Base-by-base conservation (phyloP, 2,329 filamentous ascomycete species). In the Monosporascus cannonballus region DNA sequence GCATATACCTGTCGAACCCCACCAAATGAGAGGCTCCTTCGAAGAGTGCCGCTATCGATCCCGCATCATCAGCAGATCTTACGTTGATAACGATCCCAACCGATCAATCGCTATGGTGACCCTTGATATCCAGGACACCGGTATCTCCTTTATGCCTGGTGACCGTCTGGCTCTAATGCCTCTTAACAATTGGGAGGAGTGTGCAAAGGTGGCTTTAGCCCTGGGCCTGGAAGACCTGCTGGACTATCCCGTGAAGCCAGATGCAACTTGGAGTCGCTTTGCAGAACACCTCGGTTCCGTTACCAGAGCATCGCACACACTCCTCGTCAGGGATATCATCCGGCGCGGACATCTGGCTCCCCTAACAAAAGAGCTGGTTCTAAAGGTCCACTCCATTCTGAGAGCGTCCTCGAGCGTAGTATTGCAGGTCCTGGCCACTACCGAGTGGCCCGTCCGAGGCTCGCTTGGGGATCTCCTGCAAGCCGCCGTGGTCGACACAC, bases 91-190 rank as follows among this genome's bases (percentile, higher is more conserved):
- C 0, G 77, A 81, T 54, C 64, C 69, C 0, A 68, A 69, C 7
- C 66, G 76, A 3, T 74, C 73, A 0, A 77, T 79, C 50, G 73
- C 74, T 1, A 70, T 72, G 56, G 75, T 80, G 2, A 79, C 74
- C 0, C 66, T 80, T 11, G 78, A 80, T 56, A 73, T 81, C 1
- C 71, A 75, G 18, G 71, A 80, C 47, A 79, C 77, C 0, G 77
- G 77, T 1, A 76, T 80, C 45, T 80, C 77, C 0, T 81, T 79
- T 51, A 70, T 74, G 48, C 77, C 78, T 0, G 78, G 78, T 0
- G 78, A 81, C 50, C 71, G 77, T 5, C 69, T 81, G 6, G 77
- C 77, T 0, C 67, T 81, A 2, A 80, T 81, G 77, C 77, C 77
- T 0, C 69, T 80, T 17, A 81, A 80, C 52, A 72, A 69, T 51